These are phyloP conservation scores for Amauroascus verrucosus DNA, from an alignment of 2,329 filamentous ascomycete species.

Conservation along the genomic window DNA sequence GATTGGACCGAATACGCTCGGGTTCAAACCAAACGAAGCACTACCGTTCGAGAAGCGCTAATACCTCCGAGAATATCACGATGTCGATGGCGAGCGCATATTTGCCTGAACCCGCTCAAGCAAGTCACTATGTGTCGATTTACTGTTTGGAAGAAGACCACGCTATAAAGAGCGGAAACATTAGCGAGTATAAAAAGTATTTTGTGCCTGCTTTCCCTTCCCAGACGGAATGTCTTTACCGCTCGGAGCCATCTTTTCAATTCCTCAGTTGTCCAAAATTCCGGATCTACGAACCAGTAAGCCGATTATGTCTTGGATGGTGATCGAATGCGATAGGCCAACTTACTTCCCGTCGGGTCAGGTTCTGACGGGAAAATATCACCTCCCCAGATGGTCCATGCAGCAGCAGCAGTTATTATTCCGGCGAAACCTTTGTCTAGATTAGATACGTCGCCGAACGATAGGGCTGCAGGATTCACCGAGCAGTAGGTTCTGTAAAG, in stretches of 20 bases:
- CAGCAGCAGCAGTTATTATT: constrained; percentile 68
- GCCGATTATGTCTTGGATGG: neutral
- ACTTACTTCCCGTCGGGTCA: constrained; percentile 67
- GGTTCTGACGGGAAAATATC: constrained; percentile 66
- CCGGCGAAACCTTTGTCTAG: constrained; percentile 59
- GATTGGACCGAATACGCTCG: neutral
- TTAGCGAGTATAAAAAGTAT: neutral
- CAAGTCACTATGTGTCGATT: constrained; percentile 53
- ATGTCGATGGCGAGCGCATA: constrained; percentile 38
- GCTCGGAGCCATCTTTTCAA: constrained; percentile 68
- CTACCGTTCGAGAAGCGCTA: neutral
- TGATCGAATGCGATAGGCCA: constrained; percentile 17
- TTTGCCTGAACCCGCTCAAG: constrained; percentile 61
- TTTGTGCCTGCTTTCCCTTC: neutral
- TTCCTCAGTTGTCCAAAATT: constrained; percentile 69
- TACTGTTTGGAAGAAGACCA: constrained; percentile 50
- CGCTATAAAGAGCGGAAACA: constrained; percentile 39
- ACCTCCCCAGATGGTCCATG: constrained; percentile 74
- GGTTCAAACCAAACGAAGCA: neutral
- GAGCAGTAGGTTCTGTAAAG: constrained; percentile 54
- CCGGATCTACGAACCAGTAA: constrained; percentile 42
- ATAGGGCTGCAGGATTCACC: constrained; percentile 40
- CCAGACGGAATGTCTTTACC: constrained; percentile 42
- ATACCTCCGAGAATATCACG: neutral
- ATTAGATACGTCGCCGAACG: constrained; percentile 1